Percentiles rank a stretch among this genome's conserved stretches.
Evolutionary conservation across 805 yeast species (phyloP).

Genomic region (Kluyveromyces nonfermentans): DNA sequence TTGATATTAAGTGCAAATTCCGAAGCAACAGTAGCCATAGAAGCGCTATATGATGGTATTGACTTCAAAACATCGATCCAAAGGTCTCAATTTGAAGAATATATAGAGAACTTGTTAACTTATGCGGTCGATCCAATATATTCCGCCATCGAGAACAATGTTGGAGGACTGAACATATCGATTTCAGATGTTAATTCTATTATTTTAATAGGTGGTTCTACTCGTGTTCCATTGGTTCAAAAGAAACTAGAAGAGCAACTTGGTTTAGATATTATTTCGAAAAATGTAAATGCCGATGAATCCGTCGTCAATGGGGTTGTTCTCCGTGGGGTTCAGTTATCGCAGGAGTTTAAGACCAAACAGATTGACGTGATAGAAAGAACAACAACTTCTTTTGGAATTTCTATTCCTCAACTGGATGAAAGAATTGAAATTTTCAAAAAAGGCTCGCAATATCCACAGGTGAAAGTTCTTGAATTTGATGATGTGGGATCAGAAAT

Average conservation of each 20-base stretch:
- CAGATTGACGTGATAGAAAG: slow-evolving; percentile 48
- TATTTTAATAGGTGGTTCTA: slow-evolving; percentile 81
- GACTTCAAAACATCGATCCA: slow-evolving; percentile 64
- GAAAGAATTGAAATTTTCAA: slow-evolving; percentile 35
- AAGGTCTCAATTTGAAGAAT: slow-evolving; percentile 73
- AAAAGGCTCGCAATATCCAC: slow-evolving; percentile 34
- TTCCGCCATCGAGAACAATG: slow-evolving; percentile 36
- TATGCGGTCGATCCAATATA: slow-evolving; percentile 47
- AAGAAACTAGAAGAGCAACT: slow-evolving; percentile 43
- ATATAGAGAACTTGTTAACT: slow-evolving; percentile 33
- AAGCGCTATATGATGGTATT: slow-evolving; percentile 59
- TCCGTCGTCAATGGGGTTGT: slow-evolving; percentile 87
- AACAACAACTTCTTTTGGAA: slow-evolving; percentile 39
- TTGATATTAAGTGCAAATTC: slow-evolving; percentile 76
- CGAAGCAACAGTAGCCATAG: slow-evolving; percentile 71
- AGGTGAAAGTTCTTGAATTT: slow-evolving; percentile 24
- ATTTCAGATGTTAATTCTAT: slow-evolving; percentile 47
- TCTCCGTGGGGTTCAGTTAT: slow-evolving; percentile 66
- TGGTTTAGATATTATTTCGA: slow-evolving; percentile 56
- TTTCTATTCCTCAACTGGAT: slow-evolving; percentile 25
- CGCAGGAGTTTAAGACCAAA: slow-evolving; percentile 57
- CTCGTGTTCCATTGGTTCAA: slow-evolving; percentile 84
- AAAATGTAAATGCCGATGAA: slow-evolving; percentile 92
- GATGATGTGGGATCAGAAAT: slow-evolving; percentile 30
- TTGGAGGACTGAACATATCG: slow-evolving; percentile 19